Evolutionary conservation across 257 asterid genomes (phyloP), one percentile per base, ranked within the genome.

Genomic region (Rubia yunnanensis): DNA sequence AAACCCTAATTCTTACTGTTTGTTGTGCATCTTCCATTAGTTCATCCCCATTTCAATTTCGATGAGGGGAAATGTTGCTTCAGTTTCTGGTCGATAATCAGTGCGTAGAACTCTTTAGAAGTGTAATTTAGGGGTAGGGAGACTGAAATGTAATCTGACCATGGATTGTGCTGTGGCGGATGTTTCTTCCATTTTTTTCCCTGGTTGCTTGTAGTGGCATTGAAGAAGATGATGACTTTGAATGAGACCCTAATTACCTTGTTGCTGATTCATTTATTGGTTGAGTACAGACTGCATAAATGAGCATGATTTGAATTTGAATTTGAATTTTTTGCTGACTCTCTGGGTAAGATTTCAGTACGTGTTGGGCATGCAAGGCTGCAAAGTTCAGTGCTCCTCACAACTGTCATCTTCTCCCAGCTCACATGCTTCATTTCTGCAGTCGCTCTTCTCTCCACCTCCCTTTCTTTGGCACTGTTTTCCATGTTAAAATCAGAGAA

Each of bases 291-390:
- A n/a, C n/a, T n/a, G n/a, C n/a, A n/a, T n/a, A n/a, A n/a, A n/a
- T n/a, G n/a, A n/a, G n/a, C n/a, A n/a, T n/a, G n/a, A n/a, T n/a
- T n/a, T n/a, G n/a, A n/a, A 18, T 50, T n/a, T 50, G 24, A 5
- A n/a, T 1, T 49, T 49, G 55, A 48, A 48, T 13, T 3, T 32
- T 8, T 4, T 50, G 57, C 57, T 50, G 57, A 50, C 34, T 11
- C 10, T 27, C 50, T 48, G 64, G 59, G 69, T 71, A 57, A 54
- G 22, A 71, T 28, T 57, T 32, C 60, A 70, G 73, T 72, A 77
- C 81, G 78, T 77, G 81, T 77, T 69, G 20, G 66, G 48, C 81
- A 77, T 77, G 81, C 81, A 77, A 73, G 72, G 52, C 69, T 69
- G 71, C 70, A 65, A 7, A 22, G 30, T 61, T 65, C 44, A 60